Percentiles rank a stretch among this genome's conserved stretches.
Evolutionary conservation across 75 land plant species (phyloP).

Genomic region (Azolla pinnata): DNA sequence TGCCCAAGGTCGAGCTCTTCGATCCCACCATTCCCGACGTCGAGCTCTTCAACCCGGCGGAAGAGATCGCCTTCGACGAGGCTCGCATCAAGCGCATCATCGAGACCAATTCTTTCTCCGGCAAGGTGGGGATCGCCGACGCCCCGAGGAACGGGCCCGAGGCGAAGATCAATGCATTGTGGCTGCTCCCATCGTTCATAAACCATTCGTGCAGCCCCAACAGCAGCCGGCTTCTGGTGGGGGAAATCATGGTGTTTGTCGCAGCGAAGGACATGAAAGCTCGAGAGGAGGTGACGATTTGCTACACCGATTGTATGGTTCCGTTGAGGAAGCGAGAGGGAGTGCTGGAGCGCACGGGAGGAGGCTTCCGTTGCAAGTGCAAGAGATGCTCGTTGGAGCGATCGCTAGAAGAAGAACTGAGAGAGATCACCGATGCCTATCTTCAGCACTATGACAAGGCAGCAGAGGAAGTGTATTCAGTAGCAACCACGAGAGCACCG

Average conservation of each 20-base stretch:
- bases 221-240: conserved; percentile 22
- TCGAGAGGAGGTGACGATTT: conserved; percentile 25
- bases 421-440: conserved; percentile 1
- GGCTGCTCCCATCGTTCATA: conserved; percentile 29
- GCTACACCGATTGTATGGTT: conserved; percentile 21
- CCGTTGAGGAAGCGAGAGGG: conserved; percentile 21
- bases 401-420: background rate
- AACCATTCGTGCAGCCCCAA: conserved; percentile 34
- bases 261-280: conserved; percentile 31
- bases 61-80: background rate
- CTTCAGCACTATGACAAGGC: background rate
- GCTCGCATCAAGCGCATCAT: conserved; percentile 12
- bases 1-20: conserved; percentile 8
- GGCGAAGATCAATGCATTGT: conserved; percentile 12
- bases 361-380: conserved; percentile 35
- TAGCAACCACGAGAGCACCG: background rate
- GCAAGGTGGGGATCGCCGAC: background rate
- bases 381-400: conserved; percentile 23
- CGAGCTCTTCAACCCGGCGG: background rate
- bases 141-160: background rate
- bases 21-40: background rate
- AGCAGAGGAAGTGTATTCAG: conserved; percentile 2
- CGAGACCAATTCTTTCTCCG: conserved; percentile 13
- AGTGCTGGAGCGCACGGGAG: conserved; percentile 7
- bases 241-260: conserved; percentile 19